Percentiles rank a stretch among this genome's conserved stretches.
Evolutionary conservation across 495 filamentous ascomycete species (phyloP).

Genomic region (Aspergillus leporis): DNA sequence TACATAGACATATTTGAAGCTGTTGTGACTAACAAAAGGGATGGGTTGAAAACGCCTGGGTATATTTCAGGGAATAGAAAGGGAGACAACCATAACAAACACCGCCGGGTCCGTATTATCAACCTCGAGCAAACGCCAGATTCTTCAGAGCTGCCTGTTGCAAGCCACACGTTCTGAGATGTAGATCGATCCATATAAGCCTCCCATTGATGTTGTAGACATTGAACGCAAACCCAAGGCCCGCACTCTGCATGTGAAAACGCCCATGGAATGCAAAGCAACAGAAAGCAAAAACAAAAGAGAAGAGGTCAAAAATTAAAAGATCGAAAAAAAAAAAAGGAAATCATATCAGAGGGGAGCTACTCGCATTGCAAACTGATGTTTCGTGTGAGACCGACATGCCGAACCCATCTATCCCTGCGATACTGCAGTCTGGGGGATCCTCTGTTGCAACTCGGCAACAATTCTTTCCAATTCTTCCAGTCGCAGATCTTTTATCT

Average conservation of each 20-base stretch:
- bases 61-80: conserved; percentile 30
- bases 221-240: conserved; percentile 19
- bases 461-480: conserved; percentile 48
- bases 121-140: conserved; percentile 31
- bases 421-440: conserved; percentile 32
- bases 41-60: conserved; percentile 24
- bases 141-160: conserved; percentile 26
- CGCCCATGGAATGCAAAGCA: conserved; percentile 28
- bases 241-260: conserved; percentile 20
- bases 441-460: conserved; percentile 42
- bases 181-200: conserved; percentile 27
- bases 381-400: conserved; percentile 5
- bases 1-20: conserved; percentile 5
- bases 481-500: conserved; percentile 51
- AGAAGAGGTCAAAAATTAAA: conserved; percentile 2
- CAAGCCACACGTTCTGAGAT: conserved; percentile 27
- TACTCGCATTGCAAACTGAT: not conserved
- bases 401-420: conserved; percentile 16
- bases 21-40: conserved; percentile 8
- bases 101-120: conserved; percentile 27
- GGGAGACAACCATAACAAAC: conserved; percentile 20
- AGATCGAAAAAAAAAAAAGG: conserved; percentile 3
- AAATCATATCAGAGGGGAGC: conserved; percentile 1
- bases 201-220: conserved; percentile 22
- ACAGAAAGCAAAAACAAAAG: conserved; percentile 8